A percentile compares a stretch with the other conserved stretches of the same genome.
Conservation (phyloP, 768 basidiomycete genomes). For the Auricularia sp. region DNA sequence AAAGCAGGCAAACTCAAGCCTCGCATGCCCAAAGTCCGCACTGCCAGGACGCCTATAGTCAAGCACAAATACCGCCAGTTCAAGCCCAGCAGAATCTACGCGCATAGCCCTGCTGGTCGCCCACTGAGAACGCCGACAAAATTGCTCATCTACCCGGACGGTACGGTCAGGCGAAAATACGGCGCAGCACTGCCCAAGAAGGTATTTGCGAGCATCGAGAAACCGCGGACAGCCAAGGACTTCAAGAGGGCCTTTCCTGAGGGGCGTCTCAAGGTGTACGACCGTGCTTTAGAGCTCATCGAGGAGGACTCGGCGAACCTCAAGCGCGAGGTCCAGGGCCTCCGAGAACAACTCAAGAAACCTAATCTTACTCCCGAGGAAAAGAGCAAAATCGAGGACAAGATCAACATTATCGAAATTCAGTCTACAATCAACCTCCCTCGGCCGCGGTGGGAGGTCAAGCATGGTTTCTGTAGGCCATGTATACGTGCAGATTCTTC, state of each 20-base stretch:
- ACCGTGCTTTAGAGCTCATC: constrained; percentile 71
- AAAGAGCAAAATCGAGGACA: constrained; percentile 37
- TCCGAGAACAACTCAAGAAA: constrained; percentile 14
- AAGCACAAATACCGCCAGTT: not conserved
- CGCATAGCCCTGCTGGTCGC: not conserved
- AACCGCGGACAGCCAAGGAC: not conserved
- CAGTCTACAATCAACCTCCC: constrained; percentile 83
- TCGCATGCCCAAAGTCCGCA: not conserved
- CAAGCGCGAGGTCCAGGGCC: constrained; percentile 32
- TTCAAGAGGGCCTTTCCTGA: not conserved
- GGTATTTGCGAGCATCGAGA: not conserved
- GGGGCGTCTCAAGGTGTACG: constrained; percentile 35
- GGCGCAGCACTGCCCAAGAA: not conserved
- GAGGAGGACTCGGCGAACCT: constrained; percentile 46
- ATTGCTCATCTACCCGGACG: not conserved
- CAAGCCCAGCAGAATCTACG: not conserved
- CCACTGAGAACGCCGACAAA: not conserved
- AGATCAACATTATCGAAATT: constrained; percentile 54
- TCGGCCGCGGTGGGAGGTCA: constrained; percentile 64
- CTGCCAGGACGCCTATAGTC: not conserved
- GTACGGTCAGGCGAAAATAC: not conserved
- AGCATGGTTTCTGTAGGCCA: constrained; percentile 59
- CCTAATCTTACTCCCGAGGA: constrained; percentile 9
- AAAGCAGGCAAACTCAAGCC: not conserved
- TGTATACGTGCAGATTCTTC: too few species aligned